These are phyloP conservation scores for Xylariaceae sp. DNA, from an alignment of 2,329 filamentous ascomycete genomes.

Conservation along the genomic window DNA sequence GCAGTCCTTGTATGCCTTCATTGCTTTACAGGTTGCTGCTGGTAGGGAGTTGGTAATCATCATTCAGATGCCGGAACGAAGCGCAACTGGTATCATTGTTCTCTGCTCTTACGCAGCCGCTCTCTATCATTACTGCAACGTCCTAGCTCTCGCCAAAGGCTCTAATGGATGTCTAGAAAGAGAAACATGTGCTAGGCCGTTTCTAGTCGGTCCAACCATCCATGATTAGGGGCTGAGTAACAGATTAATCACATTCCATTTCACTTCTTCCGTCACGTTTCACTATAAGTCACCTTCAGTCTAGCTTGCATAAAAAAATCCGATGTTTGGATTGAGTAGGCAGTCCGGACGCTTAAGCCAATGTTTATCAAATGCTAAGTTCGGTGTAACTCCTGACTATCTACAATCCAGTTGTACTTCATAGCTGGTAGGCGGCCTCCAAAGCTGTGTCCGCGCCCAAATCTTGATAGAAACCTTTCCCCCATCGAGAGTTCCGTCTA, in stretches of 20 bases:
- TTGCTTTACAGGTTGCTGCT: no score
- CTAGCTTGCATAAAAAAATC: constrained; percentile 1
- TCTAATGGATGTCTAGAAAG: not conserved
- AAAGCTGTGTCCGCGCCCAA: no score
- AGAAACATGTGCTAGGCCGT: constrained; percentile 11
- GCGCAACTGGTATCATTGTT: no score
- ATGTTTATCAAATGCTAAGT: not conserved
- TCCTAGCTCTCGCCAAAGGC: not conserved
- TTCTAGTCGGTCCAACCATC: not conserved
- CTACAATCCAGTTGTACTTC: not conserved
- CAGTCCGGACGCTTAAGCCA: not conserved
- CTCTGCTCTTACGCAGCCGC: no score
- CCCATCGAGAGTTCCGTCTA: no score
- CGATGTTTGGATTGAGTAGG: constrained; percentile 1
- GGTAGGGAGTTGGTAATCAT: no score
- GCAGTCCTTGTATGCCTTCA: no score
- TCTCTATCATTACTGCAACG: no score
- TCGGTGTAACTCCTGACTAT: not conserved
- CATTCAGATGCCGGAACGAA: no score
- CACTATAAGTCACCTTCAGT: constrained; percentile 1
- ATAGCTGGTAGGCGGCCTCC: not conserved
- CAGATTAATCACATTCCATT: constrained; percentile 3
- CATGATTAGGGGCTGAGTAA: constrained; percentile 5
- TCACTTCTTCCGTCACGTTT: constrained; percentile 13
- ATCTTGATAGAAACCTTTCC: no score